Base-by-base conservation (phyloP, 2,329 filamentous ascomycete species). In the Ceratocystis eucalypticola region DNA sequence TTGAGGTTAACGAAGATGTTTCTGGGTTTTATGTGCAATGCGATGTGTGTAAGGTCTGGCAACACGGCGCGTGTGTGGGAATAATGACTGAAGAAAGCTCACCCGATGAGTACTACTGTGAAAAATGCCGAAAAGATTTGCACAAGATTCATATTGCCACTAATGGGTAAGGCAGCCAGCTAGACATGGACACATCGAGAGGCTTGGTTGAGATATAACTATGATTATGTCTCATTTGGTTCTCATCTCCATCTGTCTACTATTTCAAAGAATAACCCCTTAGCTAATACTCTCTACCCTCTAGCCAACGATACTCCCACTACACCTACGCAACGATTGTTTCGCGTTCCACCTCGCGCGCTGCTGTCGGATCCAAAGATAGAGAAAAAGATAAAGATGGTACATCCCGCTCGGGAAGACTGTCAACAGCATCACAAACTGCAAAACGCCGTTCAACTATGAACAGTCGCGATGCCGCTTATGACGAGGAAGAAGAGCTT, bases 11-110 rank as follows among this genome's bases (percentile, higher is more conserved):
- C 41, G 91, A 96, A 72, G 93, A 97, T 70, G 82, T 93, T 70
- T 94, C 93, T 57, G 93, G 92, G 64, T 88, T 97, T 76, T 99
- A 96, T 77, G 92, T 99, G 70, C 93, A 97, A 79, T 99, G 94
- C 82, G 94, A 97, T 77, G 82, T 89, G 70, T 99, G 94, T 80
- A 95, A 96, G 75, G 94, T 97, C 69, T 99, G 93, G 94, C 94
- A 99, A 75, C 94, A 99, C 75, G 94, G 94, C 72, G 93, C 92
- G 68, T 99, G 94, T 74, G 93, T 99, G 68, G 93, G 94, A 68
- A 96, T 99, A 73, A 91, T 96, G 79, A 94, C 94, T 71, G 93
- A 96, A 76, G 88, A 89, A 71, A 87, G 88, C 74, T 93, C 90
- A 70, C 94, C 94, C 8, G 93, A 97, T 65, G 92, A 97, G 76